Evolutionary conservation across 2,329 filamentous ascomycete genomes (phyloP).

Genomic region (Penicillium griseofulvum): DNA sequence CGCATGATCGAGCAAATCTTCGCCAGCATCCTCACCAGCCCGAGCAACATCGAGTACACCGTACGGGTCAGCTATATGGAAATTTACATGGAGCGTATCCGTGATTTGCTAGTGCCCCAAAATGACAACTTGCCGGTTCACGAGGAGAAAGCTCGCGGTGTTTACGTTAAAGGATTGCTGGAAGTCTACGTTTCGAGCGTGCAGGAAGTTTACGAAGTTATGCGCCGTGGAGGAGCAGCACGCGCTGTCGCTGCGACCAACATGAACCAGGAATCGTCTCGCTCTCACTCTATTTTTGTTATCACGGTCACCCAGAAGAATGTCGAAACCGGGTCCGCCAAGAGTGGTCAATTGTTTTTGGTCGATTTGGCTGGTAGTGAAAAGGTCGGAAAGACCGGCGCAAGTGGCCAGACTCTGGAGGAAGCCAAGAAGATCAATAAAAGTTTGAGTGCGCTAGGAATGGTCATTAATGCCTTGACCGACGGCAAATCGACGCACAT

Average conservation of each 20-base stretch:
- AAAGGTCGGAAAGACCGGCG: constrained; percentile 97
- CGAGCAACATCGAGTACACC: constrained; percentile 95
- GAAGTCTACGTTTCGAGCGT: constrained; percentile 96
- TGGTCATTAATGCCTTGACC: constrained; percentile 97
- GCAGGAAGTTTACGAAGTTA: constrained; percentile 93
- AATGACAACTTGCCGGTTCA: constrained; percentile 98
- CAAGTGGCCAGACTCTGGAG: constrained; percentile 93
- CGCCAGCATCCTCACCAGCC: constrained; percentile 86
- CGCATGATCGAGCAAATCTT: constrained; percentile 98
- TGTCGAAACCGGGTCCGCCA: constrained; percentile 89
- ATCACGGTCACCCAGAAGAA: constrained; percentile 98
- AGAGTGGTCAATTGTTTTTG: constrained; percentile 94
- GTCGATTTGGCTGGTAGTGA: constrained; percentile 98
- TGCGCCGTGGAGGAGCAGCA: constrained; percentile 85
- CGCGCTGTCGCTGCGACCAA: constrained; percentile 94
- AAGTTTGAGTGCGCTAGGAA: constrained; percentile 93
- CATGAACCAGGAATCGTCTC: constrained; percentile 98
- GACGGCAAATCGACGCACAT: constrained; percentile 96
- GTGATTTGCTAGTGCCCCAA: constrained; percentile 85
- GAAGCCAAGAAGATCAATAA: constrained; percentile 99
- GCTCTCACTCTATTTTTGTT: constrained; percentile 97
- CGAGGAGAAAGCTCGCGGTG: constrained; percentile 92
- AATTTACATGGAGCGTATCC: constrained; percentile 99
- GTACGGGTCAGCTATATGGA: constrained; percentile 99
- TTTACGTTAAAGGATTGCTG: constrained; percentile 92